Percentiles rank a stretch among this genome's conserved stretches.
phyloP scores from a whole-genome alignment of 169 alveolate genomes.

The Plasmodium blacklocki region DNA sequence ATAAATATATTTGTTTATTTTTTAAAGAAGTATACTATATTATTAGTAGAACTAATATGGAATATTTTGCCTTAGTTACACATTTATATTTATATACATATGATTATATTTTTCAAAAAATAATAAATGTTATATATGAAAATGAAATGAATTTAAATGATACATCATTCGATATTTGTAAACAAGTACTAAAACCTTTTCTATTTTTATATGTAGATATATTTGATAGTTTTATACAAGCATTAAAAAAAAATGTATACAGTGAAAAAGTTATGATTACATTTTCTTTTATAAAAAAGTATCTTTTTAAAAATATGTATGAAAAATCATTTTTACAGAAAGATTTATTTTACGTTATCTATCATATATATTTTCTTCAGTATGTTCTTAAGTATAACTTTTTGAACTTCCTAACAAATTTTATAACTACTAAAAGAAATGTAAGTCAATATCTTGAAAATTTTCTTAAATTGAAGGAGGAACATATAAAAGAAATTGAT shows the following conservation, averaged over 20 bases:
- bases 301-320: slow-evolving; percentile 60
- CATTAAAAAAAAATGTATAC: slow-evolving; percentile 31
- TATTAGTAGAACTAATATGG: slow-evolving; percentile 41
- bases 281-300: slow-evolving; percentile 53
- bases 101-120: slow-evolving; percentile 63
- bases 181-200: slow-evolving; percentile 50
- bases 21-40: slow-evolving; percentile 59
- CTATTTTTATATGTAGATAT: slow-evolving; percentile 49
- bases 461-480: slow-evolving; percentile 42
- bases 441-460: slow-evolving; percentile 16
- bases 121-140: slow-evolving; percentile 46
- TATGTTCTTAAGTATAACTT: slow-evolving; percentile 43
- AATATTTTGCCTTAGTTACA: slow-evolving; percentile 12
- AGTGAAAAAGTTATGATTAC: slow-evolving; percentile 34
- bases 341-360: slow-evolving; percentile 58
- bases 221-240: slow-evolving; percentile 27
- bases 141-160: slow-evolving; percentile 75
- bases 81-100: slow-evolving; percentile 44
- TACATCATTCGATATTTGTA: slow-evolving; percentile 38
- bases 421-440: slow-evolving; percentile 46
- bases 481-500: neutral
- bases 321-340: slow-evolving; percentile 62
- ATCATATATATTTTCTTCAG: slow-evolving; percentile 60
- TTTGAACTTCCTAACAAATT: slow-evolving; percentile 13
- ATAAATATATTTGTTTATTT: slow-evolving; percentile 32